Base-by-base conservation (phyloP, 139 green algal species). In the Desmodesmus armatus region DNA sequence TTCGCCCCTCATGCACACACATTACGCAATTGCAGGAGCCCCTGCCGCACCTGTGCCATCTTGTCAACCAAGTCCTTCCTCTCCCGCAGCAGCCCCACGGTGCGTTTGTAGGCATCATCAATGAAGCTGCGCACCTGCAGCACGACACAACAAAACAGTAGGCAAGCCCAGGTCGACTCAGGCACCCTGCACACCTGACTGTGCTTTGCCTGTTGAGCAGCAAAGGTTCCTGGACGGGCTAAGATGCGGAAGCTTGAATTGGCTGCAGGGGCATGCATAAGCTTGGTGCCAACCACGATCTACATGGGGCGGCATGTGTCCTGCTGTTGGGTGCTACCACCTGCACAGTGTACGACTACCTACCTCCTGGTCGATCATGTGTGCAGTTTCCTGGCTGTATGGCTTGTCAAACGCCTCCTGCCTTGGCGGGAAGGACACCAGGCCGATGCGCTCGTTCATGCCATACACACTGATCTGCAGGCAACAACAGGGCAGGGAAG, bases 331-430 rank as follows among this genome's bases (percentile, higher is more conserved):
- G n/a, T 62, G 51, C 51, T 27, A 13, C 13, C 51, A 62, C 51
- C 15, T 17, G 51, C 51, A 62, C 51, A 17, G n/a, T n/a, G n/a
- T n/a, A 69, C 60, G 15, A 17, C 17, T 17, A 3, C 94, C 76
- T 70, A 98, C 97, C 93, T 99, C 98, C 49, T 92, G 82, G 88
- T 99, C 98, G 60, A 99, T 99, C 51, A 99, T 88, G 11, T 89
- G 89, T 3, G 97, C 97, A 0, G 97, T 99, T 82, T 98, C 92
- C 43, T 99, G 91, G 60, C 77, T 93, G 94, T 99, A 99, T 23
- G 98, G 98, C 92, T 99, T 99, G 88, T 97, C 92, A 87, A 99
- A 96, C 2, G 89, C 82, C 40, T 95, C 88, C 7, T 97, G 90
- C 90, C 70, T 85, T 80, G 88, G 90, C 21, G 98, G 96, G 91